phyloP scores from a whole-genome alignment of 192 early-diverging fungal genomes.

The Linderina pennispora region DNA sequence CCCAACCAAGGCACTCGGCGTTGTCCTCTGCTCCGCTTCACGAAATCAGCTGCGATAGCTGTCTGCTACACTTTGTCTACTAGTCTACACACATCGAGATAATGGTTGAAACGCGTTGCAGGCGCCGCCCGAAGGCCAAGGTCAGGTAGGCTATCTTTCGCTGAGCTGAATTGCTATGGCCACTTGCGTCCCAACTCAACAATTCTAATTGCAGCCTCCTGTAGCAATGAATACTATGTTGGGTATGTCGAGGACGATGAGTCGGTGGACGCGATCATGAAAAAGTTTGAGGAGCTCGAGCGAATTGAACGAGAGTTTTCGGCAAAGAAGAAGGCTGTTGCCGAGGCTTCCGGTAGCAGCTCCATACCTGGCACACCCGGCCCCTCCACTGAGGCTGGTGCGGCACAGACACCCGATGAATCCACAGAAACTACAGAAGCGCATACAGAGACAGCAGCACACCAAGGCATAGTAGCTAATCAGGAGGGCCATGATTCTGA shows the following conservation, averaged over 20 bases:
- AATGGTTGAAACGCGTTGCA: constrained; percentile 46
- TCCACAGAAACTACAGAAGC: background rate
- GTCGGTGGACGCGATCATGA: constrained; percentile 96
- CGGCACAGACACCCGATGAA: background rate
- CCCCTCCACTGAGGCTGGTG: constrained; percentile 1
- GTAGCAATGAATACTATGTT: constrained; percentile 69
- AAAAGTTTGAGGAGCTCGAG: constrained; percentile 95
- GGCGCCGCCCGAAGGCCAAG: constrained; percentile 39
- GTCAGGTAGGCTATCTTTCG: constrained; percentile 20
- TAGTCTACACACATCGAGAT: too few relatives aligned
- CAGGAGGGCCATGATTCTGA: constrained; percentile 4
- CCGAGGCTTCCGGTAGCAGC: constrained; percentile 6
- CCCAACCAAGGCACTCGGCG: too few relatives aligned
- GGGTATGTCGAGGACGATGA: constrained; percentile 97
- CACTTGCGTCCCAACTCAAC: background rate
- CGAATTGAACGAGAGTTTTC: constrained; percentile 78
- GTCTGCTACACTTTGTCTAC: too few relatives aligned
- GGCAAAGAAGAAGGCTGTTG: constrained; percentile 20
- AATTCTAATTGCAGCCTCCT: background rate
- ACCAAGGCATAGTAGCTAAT: too few relatives aligned
- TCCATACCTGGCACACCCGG: constrained; percentile 5
- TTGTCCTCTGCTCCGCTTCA: too few relatives aligned
- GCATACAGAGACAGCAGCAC: background rate
- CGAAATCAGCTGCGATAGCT: too few relatives aligned
- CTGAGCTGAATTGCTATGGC: background rate